Base-by-base conservation (phyloP, 2,329 filamentous ascomycete genomes). In the Verticillium zaregamsianum region DNA sequence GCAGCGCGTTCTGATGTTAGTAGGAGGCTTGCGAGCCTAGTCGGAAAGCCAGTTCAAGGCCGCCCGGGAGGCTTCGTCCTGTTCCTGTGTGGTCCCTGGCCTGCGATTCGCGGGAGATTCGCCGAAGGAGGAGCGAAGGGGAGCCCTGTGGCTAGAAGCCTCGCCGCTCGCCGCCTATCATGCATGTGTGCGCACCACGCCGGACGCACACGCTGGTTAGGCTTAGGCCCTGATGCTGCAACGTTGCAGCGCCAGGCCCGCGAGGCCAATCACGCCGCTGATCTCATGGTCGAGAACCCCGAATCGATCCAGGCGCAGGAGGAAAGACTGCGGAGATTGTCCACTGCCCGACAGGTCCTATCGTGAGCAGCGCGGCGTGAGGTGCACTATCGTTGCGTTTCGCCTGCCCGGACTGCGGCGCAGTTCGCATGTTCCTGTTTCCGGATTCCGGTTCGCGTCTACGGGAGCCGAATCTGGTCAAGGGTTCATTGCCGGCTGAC, bases 231-330 rank as follows among this genome's bases (percentile, higher is more conserved):
- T 52, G 45, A 52, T 58, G 57, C 57, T 58, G 57, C 57, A 49
- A 45, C 57, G 57, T 49, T 58, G 57, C 57, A 49, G 32, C 25
- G 37, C 37, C 57, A 28, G 37, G 15, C n/a, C 35, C 7, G 8
- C 17, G 25, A 28, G 57, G 37, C 57, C 57, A 58, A 58, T 58
- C 57, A 58, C 32, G 37, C 39, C 33, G 57, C 57, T 45, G 57
- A 58, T 58, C 37, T 58, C 37, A 31, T 32, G 57, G 25, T 49
- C 57, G 57, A 49, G 57, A 58, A 58, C 57, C 23, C n/a, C 45
- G n/a, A 52, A 52, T 23, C 45, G 45, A 52, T 52, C 45, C 45
- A 52, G 45, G 45, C 45, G 45, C 45, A 52, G 45, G 45, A 28
- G 45, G 20, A 25, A 52, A 52, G 11, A 5, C 8, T 52, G 45